Base-by-base conservation (phyloP, 2,329 filamentous ascomycete species). In the Hypocreales sp. region DNA sequence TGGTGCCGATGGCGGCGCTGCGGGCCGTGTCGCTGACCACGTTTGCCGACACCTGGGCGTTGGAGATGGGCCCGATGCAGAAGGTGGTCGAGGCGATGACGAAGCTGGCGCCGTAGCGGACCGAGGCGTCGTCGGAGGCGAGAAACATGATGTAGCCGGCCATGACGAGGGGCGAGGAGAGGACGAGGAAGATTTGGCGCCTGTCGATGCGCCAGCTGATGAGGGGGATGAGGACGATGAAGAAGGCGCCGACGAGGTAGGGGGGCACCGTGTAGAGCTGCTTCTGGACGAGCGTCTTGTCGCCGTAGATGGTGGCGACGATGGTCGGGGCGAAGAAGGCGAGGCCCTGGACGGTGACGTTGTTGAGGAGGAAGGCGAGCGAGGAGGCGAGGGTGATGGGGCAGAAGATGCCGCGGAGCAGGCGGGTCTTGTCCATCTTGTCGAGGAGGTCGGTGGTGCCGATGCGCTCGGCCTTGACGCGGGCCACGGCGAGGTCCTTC, bases 251-350 rank as follows among this genome's bases (percentile, higher is more conserved):
- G 0, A 80, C 67, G 0, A 74, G 49, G 40, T 81, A 82, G 0
- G 76, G 76, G 0, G 77, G 78, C 0, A 80, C 77, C 0, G 75
- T 80, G 35, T 67, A 67, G 1, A 81, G 64, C 47, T 82, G 78
- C 42, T 79, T 70, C 2, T 61, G 63, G 10, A 81, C 56, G 2
- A 70, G 61, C 1, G 38, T 36, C 16, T 55, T 53, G 2, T 61
- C 41, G 0, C 71, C 69, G 40, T 80, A 81, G 37, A 82, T 79
- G 5, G 65, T 75, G 25, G 49, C 51, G 31, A 81, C 72, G 30
- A 81, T 79, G 0, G 75, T 79, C 0, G 76, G 75, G 0, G 64
- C 54, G 47, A 80, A 80, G 56, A 79, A 79, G 2, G 71, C 70
- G 4, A 81, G 55, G 4, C 75, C 74, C 40, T 79, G 72, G 3